A percentile compares a stretch with the other conserved stretches of the same genome.
Evolutionary conservation across 805 yeast genomes (phyloP).

Genomic region (Pichia scutulata): DNA sequence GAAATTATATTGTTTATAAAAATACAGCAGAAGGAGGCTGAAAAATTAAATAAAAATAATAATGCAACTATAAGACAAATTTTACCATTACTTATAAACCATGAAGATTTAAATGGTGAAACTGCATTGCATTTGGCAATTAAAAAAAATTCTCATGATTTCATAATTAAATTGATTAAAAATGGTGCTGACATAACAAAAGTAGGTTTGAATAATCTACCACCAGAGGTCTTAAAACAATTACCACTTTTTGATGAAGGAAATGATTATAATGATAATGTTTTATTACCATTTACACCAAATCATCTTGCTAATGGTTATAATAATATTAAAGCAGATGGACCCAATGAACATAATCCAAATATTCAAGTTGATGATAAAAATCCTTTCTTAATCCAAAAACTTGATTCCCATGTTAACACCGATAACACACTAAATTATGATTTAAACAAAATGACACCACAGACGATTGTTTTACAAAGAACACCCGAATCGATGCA

Average conservation of each 20-base stretch:
- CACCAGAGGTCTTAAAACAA: conserved; percentile 17
- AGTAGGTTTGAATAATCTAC: conserved; percentile 20
- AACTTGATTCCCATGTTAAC: neutral
- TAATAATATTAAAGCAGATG: neutral
- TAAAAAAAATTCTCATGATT: conserved; percentile 40
- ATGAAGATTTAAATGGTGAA: conserved; percentile 75
- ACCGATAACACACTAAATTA: neutral
- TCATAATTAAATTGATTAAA: conserved; percentile 36
- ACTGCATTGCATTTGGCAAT: conserved; percentile 80
- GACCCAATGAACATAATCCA: neutral
- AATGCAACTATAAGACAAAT: conserved; percentile 31
- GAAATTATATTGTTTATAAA: conserved; percentile 25
- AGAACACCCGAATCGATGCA: conserved; percentile 1
- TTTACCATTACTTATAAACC: conserved; percentile 56
- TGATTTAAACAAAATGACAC: conserved; percentile 1
- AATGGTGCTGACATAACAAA: conserved; percentile 36
- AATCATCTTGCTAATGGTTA: neutral
- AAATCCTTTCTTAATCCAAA: conserved; percentile 6
- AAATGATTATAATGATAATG: neutral
- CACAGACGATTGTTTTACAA: conserved; percentile 2
- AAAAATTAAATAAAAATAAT: conserved; percentile 12
- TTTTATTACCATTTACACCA: neutral
- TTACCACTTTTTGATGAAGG: neutral
- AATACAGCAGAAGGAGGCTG: conserved; percentile 26
- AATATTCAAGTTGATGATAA: neutral